Conservation (phyloP, 768 basidiomycete genomes). For the Rubroboletus satanas region DNA sequence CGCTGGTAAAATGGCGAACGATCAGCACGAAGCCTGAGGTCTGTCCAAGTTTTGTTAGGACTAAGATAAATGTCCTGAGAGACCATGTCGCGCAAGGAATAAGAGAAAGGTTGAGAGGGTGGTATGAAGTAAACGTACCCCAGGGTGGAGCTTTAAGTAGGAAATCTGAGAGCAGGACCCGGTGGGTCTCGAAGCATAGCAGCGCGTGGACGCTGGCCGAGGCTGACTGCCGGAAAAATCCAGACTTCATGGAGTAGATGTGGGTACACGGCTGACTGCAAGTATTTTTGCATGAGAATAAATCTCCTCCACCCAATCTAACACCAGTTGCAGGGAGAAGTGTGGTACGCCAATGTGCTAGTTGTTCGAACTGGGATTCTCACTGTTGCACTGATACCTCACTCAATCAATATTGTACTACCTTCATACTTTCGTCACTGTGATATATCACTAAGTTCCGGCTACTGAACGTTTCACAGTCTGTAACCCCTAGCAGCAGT, state of each 20-base stretch:
- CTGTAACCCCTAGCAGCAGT: too few species aligned
- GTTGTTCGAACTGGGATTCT: too few species aligned
- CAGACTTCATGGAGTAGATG: not conserved
- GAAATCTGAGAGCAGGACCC: not conserved
- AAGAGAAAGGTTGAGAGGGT: not conserved
- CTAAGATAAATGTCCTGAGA: not conserved
- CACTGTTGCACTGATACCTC: too few species aligned
- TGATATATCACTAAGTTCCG: too few species aligned
- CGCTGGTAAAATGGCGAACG: not conserved
- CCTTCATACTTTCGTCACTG: too few species aligned
- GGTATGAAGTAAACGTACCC: not conserved
- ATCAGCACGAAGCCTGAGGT: not conserved
- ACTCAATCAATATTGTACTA: too few species aligned
- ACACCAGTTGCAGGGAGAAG: not conserved
- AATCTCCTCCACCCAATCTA: not conserved
- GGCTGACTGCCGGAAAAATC: not conserved
- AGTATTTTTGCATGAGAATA: not conserved
- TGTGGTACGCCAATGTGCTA: not conserved
- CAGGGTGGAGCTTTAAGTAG: not conserved
- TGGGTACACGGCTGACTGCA: not conserved
- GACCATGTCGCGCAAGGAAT: not conserved
- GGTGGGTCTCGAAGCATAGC: not conserved
- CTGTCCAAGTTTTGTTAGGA: not conserved
- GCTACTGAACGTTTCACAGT: too few species aligned
- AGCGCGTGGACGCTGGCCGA: not conserved